Evolutionary conservation across 2,329 filamentous ascomycete genomes (phyloP).

Genomic region (Penicillium sp.): DNA sequence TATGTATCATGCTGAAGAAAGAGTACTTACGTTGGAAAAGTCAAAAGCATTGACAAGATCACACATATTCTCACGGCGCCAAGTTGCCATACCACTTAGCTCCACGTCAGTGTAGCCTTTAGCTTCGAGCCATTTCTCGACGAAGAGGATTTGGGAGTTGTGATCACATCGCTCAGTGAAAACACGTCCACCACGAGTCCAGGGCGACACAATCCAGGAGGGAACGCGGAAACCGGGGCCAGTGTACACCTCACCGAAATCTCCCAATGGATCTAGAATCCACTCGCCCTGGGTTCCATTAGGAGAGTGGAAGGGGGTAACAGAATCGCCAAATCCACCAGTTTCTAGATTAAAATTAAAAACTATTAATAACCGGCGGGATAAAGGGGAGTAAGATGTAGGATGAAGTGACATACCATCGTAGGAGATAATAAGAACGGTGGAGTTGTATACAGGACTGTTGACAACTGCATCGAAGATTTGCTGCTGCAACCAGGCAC

Average conservation of each 20-base stretch:
- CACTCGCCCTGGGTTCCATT: conserved; percentile 51
- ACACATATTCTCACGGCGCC: conserved; percentile 48
- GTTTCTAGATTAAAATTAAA: conserved; percentile 36
- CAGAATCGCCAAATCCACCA: conserved; percentile 54
- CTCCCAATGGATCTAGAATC: conserved; percentile 45
- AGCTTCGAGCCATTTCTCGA: conserved; percentile 49
- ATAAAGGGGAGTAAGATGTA: background rate
- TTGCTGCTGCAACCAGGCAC: conserved; percentile 53
- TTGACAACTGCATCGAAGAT: conserved; percentile 50
- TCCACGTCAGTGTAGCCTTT: conserved; percentile 39
- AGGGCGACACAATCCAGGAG: conserved; percentile 55
- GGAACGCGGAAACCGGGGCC: conserved; percentile 51
- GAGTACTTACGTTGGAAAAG: conserved; percentile 31
- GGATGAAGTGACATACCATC: conserved; percentile 36
- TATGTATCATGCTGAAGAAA: background rate
- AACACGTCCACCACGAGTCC: conserved; percentile 52
- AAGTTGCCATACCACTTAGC: conserved; percentile 40
- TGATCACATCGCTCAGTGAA: conserved; percentile 55
- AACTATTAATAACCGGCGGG: background rate
- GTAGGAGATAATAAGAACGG: conserved; percentile 31
- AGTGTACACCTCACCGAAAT: conserved; percentile 41
- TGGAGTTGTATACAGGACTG: conserved; percentile 48
- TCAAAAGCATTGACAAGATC: conserved; percentile 44
- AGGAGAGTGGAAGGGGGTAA: conserved; percentile 50
- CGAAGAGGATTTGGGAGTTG: conserved; percentile 53